phyloP scores from a whole-genome alignment of 257 asterid species.

The Solanum etuberosum region DNA sequence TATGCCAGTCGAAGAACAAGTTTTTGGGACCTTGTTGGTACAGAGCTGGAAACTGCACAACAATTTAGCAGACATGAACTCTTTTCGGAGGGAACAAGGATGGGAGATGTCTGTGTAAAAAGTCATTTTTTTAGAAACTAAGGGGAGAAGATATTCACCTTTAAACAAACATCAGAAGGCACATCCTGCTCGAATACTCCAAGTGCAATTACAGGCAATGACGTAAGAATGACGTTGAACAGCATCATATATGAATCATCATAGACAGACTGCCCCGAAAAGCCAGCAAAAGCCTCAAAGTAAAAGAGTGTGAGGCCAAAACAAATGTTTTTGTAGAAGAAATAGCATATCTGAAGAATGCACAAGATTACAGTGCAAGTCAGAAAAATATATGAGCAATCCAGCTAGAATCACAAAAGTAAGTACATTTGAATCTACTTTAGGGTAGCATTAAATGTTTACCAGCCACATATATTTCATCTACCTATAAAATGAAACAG shows the following conservation, averaged over 20 bases:
- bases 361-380: not conserved
- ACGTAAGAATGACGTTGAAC: conserved; percentile 89
- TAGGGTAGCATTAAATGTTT: not conserved
- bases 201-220: conserved; percentile 92
- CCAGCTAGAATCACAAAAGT: not conserved
- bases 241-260: conserved; percentile 91
- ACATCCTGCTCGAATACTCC: conserved; percentile 98
- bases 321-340: conserved; percentile 97
- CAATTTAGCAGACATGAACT: not conserved
- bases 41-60: conserved; percentile 83
- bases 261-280: conserved; percentile 88
- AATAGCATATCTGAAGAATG: conserved; percentile 79
- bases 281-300: conserved; percentile 91
- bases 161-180: conserved; percentile 88
- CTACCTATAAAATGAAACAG: not conserved
- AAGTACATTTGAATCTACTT: not conserved
- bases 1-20: conserved; percentile 75
- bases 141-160: conserved; percentile 31
- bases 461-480: not conserved
- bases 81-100: not conserved
- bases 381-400: not conserved
- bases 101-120: not conserved
- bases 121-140: not conserved
- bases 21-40: conserved; percentile 94
- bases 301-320: conserved; percentile 96